Conservation (phyloP, 148 eudicot species). For the Polygonum aviculare region DNA sequence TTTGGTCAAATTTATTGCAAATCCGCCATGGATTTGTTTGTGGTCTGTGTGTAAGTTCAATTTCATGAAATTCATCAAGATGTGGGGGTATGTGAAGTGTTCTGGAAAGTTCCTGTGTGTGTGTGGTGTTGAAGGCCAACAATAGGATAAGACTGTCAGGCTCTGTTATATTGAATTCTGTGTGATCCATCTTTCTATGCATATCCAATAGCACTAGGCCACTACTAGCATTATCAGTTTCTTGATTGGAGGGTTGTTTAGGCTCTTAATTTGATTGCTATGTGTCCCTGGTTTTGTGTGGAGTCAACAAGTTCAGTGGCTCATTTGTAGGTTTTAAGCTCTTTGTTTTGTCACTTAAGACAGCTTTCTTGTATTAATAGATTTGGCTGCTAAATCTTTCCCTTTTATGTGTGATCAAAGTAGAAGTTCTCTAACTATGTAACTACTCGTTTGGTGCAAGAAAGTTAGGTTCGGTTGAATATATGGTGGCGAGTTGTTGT, state of each 20-base stretch:
- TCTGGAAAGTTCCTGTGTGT: not conserved
- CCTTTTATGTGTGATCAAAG: not conserved
- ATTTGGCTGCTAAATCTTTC: not conserved
- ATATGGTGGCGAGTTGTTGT: not conserved
- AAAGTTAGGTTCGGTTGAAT: not conserved
- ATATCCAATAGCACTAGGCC: not conserved
- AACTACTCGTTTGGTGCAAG: not conserved
- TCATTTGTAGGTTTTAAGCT: not conserved
- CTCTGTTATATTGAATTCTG: not conserved
- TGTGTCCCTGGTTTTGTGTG: too few relatives aligned
- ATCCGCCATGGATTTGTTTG: not conserved
- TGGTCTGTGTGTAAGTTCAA: not conserved
- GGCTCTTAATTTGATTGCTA: not conserved
- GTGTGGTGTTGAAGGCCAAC: not conserved
- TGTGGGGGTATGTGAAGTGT: not conserved
- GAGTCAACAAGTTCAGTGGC: too few relatives aligned
- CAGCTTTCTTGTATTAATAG: not conserved
- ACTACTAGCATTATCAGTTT: not conserved
- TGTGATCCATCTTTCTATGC: not conserved
- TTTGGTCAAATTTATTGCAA: not conserved
- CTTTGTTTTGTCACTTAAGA: not conserved
- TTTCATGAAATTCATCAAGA: not conserved
- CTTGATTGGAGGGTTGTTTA: not conserved
- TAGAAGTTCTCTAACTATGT: not conserved
- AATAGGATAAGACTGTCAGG: conserved; percentile 1